Evolutionary conservation across 768 basidiomycete genomes (phyloP).

Genomic region (Scleroderma citrinum): DNA sequence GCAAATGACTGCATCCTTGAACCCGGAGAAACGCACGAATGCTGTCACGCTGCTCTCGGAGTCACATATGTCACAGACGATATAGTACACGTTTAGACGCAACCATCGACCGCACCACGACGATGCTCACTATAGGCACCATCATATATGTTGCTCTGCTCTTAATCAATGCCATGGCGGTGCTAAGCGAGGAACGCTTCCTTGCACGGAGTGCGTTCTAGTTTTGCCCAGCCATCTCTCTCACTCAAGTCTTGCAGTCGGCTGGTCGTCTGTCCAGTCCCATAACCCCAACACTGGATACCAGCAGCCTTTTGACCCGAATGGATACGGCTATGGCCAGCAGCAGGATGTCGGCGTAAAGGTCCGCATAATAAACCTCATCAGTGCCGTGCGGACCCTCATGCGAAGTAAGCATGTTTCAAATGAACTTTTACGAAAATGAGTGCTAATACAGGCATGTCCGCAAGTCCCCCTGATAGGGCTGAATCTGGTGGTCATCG

Average conservation of each 20-base stretch:
- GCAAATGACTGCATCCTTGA: constrained; percentile 25
- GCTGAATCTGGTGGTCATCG: constrained; percentile 79
- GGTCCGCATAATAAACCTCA: constrained; percentile 83
- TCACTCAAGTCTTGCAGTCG: constrained; percentile 49
- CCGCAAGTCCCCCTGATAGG: constrained; percentile 83
- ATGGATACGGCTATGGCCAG: constrained; percentile 48
- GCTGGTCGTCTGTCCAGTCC: constrained; percentile 73
- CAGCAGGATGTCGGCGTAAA: constrained; percentile 69
- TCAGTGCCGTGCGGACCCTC: constrained; percentile 90
- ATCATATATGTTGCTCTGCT: constrained; percentile 84
- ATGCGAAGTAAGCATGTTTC: constrained; percentile 80
- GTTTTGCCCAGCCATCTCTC: constrained; percentile 1
- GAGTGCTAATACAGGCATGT: constrained; percentile 14
- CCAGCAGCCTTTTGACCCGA: constrained; percentile 64
- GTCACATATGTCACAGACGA: constrained; percentile 9
- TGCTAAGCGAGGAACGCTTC: constrained; percentile 95
- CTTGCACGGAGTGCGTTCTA: constrained; percentile 74
- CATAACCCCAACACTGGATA: constrained; percentile 52
- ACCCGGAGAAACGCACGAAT: constrained; percentile 7
- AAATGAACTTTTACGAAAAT: constrained; percentile 6
- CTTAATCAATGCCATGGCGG: constrained; percentile 89
- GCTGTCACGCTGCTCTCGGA: constrained; percentile 11
- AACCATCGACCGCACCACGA: constrained; percentile 12
- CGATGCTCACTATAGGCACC: constrained; percentile 58
- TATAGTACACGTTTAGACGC: constrained; percentile 12